These are phyloP conservation scores for Furcasterigmium sp. DNA, from an alignment of 2,329 filamentous ascomycete genomes.

Conservation along the genomic window DNA sequence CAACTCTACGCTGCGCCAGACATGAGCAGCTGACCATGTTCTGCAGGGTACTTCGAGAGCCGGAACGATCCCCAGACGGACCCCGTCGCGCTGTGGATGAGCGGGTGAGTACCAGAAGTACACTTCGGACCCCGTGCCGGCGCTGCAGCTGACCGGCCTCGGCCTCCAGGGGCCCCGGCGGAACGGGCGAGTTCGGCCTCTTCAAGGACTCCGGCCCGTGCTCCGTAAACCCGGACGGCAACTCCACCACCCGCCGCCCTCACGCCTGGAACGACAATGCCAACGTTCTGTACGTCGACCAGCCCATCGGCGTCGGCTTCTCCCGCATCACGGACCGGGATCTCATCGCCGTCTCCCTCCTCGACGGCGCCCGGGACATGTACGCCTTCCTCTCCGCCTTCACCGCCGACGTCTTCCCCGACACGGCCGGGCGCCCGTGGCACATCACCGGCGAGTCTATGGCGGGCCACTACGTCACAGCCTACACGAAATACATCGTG, in stretches of 20 bases:
- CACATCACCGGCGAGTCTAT: conserved; percentile 15
- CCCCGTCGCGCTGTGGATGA: background rate
- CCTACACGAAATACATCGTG: background rate
- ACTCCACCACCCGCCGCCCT: conserved; percentile 6
- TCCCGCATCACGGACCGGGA: conserved; percentile 8
- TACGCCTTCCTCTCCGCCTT: conserved; percentile 14
- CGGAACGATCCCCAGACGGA: background rate
- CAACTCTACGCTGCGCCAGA: conserved; percentile 5
- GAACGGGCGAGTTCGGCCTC: conserved; percentile 7
- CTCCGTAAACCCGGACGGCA: conserved; percentile 4
- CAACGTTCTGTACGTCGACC: background rate
- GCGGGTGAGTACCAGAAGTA: background rate
- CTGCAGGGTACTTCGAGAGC: conserved; percentile 4
- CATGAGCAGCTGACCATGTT: conserved; percentile 12
- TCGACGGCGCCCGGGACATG: conserved; percentile 11
- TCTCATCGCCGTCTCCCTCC: conserved; percentile 9
- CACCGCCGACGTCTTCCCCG: conserved; percentile 11
- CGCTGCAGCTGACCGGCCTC: background rate
- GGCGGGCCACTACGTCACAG: conserved; percentile 12
- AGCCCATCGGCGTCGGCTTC: conserved; percentile 14
- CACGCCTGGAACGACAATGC: background rate
- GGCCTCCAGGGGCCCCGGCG: background rate
- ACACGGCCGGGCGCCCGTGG: conserved; percentile 9
- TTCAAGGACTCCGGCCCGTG: conserved; percentile 15
- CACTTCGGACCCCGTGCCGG: background rate